A percentile compares a stretch with the other conserved stretches of the same genome.
Conservation (phyloP, 805 yeast species). For the Pichia cephalocereana region DNA sequence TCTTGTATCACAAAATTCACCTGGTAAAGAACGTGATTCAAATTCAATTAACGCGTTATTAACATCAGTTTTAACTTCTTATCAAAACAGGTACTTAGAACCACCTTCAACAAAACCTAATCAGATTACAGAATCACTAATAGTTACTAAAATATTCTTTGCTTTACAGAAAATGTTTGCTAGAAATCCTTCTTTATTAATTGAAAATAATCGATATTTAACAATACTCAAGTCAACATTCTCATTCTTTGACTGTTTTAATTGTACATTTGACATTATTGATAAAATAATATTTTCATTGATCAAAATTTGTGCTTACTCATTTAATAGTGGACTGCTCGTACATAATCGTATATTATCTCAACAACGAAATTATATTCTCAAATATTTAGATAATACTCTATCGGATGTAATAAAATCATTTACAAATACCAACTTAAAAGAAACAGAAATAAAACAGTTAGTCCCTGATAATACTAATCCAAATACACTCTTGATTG, state of each 20-base stretch:
- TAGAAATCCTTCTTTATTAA: conserved; percentile 18
- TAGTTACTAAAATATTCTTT: conserved; percentile 19
- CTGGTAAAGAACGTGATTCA: conserved; percentile 19
- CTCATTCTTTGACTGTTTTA: conserved; percentile 20
- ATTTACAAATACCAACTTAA: conserved; percentile 16
- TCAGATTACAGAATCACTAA: neutral
- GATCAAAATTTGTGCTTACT: conserved; percentile 15
- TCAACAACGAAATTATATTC: conserved; percentile 14
- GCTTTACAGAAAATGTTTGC: conserved; percentile 18
- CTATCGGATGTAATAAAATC: conserved; percentile 17
- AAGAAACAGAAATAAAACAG: neutral
- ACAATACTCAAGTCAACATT: conserved; percentile 10
- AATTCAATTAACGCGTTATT: conserved; percentile 24
- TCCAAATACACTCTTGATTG: neutral
- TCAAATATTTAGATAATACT: conserved; percentile 16
- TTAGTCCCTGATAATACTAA: neutral
- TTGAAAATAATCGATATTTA: conserved; percentile 12
- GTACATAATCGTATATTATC: conserved; percentile 17
- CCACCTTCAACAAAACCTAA: conserved; percentile 8
- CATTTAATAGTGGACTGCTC: conserved; percentile 16
- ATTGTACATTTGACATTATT: conserved; percentile 15
- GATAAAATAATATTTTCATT: conserved; percentile 16
- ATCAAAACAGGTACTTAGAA: conserved; percentile 13
- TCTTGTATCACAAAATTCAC: conserved; percentile 18
- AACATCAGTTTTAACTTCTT: conserved; percentile 22